These are phyloP conservation scores for Aspergillus udagawae DNA, from an alignment of 2,329 filamentous ascomycete genomes.

Conservation along the genomic window DNA sequence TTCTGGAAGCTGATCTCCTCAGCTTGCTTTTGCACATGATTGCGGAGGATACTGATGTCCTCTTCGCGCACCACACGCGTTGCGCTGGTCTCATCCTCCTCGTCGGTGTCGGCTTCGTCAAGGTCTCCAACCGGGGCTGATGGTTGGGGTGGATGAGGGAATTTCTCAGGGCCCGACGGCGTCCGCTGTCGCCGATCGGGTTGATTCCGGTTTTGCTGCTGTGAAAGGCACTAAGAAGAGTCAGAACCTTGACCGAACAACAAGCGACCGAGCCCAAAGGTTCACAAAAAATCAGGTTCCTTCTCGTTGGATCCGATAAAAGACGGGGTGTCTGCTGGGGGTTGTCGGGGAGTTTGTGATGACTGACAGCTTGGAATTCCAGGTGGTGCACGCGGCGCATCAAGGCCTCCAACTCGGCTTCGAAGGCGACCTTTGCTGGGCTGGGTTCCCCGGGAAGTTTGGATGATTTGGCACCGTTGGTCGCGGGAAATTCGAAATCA, in stretches of 20 bases:
- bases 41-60: conserved; percentile 78
- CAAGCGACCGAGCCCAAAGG: conserved; percentile 31
- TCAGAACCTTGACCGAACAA: conserved; percentile 31
- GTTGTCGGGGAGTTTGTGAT: conserved; percentile 70
- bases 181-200: conserved; percentile 8
- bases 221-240: conserved; percentile 25
- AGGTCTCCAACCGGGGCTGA: conserved; percentile 28
- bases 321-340: conserved; percentile 59
- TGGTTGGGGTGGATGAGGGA: too few species aligned
- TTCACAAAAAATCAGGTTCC: conserved; percentile 30
- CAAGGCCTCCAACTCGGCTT: conserved; percentile 77
- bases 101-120: conserved; percentile 32
- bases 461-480: conserved; percentile 47
- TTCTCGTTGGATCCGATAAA: conserved; percentile 44
- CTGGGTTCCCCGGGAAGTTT: conserved; percentile 73
- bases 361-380: conserved; percentile 67
- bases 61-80: conserved; percentile 63
- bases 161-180: conserved; percentile 33
- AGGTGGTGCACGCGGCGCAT: conserved; percentile 74
- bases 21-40: conserved; percentile 90
- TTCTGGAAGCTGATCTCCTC: conserved; percentile 86
- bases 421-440: conserved; percentile 71
- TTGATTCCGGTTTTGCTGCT: conserved; percentile 32
- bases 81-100: conserved; percentile 51
- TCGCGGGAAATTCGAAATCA: too few species aligned